A percentile compares a stretch with the other conserved stretches of the same genome.
These are phyloP conservation scores for Pluteus cervinus DNA, from an alignment of 768 basidiomycete genomes.

Conservation along the genomic window DNA sequence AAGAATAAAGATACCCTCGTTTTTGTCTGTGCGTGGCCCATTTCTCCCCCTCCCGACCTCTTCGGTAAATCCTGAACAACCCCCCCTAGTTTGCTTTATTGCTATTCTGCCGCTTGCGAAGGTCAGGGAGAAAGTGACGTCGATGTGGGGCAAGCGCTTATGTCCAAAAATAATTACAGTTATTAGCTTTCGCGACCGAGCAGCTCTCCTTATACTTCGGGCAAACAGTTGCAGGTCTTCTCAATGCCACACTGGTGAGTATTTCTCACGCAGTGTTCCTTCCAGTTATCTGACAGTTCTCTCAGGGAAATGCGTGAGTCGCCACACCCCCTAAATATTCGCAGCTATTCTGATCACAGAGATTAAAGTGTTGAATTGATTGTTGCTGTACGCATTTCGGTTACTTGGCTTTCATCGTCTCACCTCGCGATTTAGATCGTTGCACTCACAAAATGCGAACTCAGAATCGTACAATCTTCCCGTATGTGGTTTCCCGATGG, in stretches of 20 bases:
- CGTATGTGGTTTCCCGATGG: constrained; percentile 38
- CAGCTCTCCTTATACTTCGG: constrained; percentile 79
- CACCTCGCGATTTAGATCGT: constrained; percentile 31
- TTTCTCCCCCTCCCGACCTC: neutral
- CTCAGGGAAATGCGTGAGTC: constrained; percentile 46
- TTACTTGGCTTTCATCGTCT: constrained; percentile 1
- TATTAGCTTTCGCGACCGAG: constrained; percentile 82
- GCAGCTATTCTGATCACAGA: constrained; percentile 14
- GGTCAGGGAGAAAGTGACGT: constrained; percentile 23
- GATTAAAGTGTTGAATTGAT: constrained; percentile 58
- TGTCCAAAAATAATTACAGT: constrained; percentile 29
- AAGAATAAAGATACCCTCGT: constrained; percentile 49
- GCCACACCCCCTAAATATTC: constrained; percentile 10
- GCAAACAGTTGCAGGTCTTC: constrained; percentile 74
- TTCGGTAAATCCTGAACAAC: constrained; percentile 1
- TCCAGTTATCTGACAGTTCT: constrained; percentile 3
- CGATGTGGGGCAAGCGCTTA: neutral
- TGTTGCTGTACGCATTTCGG: constrained; percentile 53
- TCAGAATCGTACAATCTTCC: constrained; percentile 76
- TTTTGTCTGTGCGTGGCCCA: constrained; percentile 58
- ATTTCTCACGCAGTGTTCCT: constrained; percentile 1
- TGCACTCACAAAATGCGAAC: constrained; percentile 46
- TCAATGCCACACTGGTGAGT: constrained; percentile 79
- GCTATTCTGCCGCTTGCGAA: constrained; percentile 85
- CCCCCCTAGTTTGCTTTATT: constrained; percentile 57